Conservation (phyloP, 1,284 basidiomycete species). For the Apiotrichum mycotoxinovorans region DNA sequence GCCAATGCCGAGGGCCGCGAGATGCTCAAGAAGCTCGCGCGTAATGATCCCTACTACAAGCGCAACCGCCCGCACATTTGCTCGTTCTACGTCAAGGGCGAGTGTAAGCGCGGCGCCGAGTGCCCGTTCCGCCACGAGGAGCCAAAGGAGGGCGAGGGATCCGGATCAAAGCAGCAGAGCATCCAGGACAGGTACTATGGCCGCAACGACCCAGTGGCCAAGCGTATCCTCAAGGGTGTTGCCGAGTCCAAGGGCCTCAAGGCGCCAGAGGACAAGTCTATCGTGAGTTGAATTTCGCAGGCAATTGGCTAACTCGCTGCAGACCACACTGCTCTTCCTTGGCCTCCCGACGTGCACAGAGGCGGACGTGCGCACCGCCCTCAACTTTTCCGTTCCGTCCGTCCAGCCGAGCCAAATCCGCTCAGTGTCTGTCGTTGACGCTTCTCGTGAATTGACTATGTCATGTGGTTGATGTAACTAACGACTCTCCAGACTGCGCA, state of each 20-base stretch:
- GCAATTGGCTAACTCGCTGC: not conserved
- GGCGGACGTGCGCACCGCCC: constrained; percentile 68
- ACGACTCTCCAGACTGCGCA: constrained; percentile 66
- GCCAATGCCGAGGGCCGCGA: constrained; percentile 82
- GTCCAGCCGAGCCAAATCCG: constrained; percentile 68
- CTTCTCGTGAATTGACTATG: constrained; percentile 39
- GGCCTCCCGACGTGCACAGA: constrained; percentile 74
- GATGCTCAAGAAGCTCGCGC: constrained; percentile 88
- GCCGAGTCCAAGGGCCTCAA: constrained; percentile 75
- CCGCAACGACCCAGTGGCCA: constrained; percentile 84
- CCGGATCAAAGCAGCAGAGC: constrained; percentile 63
- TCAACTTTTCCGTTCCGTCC: constrained; percentile 67
- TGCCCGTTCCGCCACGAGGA: constrained; percentile 95
- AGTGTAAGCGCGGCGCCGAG: constrained; percentile 83
- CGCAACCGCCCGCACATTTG: constrained; percentile 91
- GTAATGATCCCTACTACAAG: constrained; percentile 94
- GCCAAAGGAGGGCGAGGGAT: constrained; percentile 57
- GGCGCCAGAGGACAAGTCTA: constrained; percentile 78
- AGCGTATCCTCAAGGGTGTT: constrained; percentile 67
- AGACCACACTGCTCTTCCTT: constrained; percentile 91
- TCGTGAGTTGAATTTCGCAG: constrained; percentile 59
- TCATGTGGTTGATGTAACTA: not conserved
- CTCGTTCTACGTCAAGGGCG: constrained; percentile 93
- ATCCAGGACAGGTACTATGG: constrained; percentile 91
- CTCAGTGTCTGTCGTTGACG: constrained; percentile 76